phyloP scores from a whole-genome alignment of 164 flowering plant genomes.

The Platanus orientalis region DNA sequence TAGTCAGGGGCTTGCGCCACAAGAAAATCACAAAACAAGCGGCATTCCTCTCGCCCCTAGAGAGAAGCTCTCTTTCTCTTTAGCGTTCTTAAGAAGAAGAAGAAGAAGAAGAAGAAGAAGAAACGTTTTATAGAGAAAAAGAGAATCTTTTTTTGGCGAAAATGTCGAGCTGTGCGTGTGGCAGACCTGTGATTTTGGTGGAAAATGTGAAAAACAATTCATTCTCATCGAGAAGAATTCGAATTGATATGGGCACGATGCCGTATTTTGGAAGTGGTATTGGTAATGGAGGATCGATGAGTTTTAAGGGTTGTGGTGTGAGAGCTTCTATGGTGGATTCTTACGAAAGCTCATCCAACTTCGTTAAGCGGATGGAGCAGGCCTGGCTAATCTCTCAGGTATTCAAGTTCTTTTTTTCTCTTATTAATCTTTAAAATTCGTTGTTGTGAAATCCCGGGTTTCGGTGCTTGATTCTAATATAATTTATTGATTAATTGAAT shows the following conservation, averaged over 20 bases:
- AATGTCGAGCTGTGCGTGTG: constrained; percentile 19
- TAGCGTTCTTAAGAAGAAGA: no score
- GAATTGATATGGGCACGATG: neutral
- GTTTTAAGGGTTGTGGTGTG: constrained; percentile 22
- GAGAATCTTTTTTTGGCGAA: neutral
- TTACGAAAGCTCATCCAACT: constrained; percentile 56
- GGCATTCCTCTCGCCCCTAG: no score
- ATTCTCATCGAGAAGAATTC: constrained; percentile 1
- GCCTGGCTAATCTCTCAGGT: constrained; percentile 86
- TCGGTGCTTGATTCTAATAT: neutral
- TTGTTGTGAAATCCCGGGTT: neutral
- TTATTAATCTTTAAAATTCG: no score
- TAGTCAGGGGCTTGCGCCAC: no score
- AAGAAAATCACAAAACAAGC: no score
- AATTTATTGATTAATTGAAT: neutral
- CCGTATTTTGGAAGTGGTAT: neutral
- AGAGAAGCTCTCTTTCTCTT: no score
- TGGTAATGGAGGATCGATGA: constrained; percentile 2
- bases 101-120: neutral
- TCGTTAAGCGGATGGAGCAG: constrained; percentile 64
- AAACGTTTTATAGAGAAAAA: no score
- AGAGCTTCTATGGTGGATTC: constrained; percentile 72
- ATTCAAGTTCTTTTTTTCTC: neutral
- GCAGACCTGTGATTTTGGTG: constrained; percentile 11
- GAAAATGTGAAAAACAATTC: neutral